These are phyloP conservation scores for Salix arbutifolia DNA, from an alignment of 345 rosid species.

Conservation along the genomic window DNA sequence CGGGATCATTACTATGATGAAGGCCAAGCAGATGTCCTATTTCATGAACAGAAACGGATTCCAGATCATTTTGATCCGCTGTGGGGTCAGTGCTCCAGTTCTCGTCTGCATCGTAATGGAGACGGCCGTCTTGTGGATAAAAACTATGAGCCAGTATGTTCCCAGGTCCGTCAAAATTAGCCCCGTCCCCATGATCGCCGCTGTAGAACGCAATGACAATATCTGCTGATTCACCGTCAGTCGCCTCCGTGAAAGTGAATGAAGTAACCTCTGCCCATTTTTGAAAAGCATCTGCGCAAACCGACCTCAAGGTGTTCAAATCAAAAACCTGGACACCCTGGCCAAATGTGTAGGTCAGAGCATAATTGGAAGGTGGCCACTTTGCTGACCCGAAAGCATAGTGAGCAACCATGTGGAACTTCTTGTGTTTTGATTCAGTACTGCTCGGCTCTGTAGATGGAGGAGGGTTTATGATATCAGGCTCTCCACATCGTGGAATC, in stretches of 20 bases:
- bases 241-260: constrained; percentile 6
- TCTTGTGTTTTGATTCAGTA: neutral
- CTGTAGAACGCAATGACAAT: constrained; percentile 13
- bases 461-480: neutral
- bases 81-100: constrained; percentile 14
- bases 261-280: neutral
- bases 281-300: neutral
- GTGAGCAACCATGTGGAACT: neutral
- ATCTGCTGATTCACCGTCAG: neutral
- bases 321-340: neutral
- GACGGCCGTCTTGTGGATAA: constrained; percentile 6
- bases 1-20: neutral
- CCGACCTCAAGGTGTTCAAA: neutral
- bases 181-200: constrained; percentile 8
- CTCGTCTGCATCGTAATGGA: constrained; percentile 28
- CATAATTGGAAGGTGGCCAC: constrained; percentile 5
- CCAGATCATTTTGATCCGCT: constrained; percentile 15
- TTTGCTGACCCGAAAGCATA: neutral
- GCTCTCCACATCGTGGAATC: neutral
- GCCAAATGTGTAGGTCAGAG: constrained; percentile 12
- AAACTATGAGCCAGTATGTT: constrained; percentile 16
- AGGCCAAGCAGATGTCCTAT: constrained; percentile 31
- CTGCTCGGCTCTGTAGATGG: neutral
- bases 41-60: constrained; percentile 30
- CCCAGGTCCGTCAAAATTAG: constrained; percentile 12